Base-by-base conservation (phyloP, 441 rosid species). In the Erodium trifolium region DNA sequence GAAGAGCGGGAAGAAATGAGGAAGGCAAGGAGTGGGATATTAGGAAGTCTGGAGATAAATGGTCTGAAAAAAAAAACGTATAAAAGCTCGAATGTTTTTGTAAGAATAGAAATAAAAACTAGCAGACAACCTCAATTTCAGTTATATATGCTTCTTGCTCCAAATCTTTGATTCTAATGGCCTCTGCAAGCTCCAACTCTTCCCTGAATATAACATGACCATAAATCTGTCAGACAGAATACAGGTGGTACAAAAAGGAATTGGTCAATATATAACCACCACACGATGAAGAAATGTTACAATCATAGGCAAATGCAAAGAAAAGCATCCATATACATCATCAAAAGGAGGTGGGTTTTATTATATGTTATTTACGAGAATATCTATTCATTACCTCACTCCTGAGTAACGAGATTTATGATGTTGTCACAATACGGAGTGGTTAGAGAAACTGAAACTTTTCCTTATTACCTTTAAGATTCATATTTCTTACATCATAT, bases 71-170 rank as follows among this genome's bases (percentile, higher is more conserved):
- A 23, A 27, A 23, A 11, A 27, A 62, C 34, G 14, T 27, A 62
- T 62, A 19, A 59, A 62, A 23, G 34, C 65, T 27, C 12, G 2
- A 11, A 2, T 62, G 65, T 62, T 60, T 60, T 60, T 23, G 23
- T 60, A 4, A 19, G 29, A 59, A 59, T 7, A 59, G 11, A 18
- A 59, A 59, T 18, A 18, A 31, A 73, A 12, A 29, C 65, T 76
- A 13, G 43, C 71, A 67, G 70, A 76, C 57, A 86, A 23, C 98
- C 99, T 92, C 96, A 82, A 94, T 92, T 80, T 92, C 98, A 78
- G 92, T 82, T 77, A 94, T 94, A 78, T 85, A 90, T 35, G 93
- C 85, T 82, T 94, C 94, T 18, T 96, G 90, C 82, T 92, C 98
- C 68, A 71, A 78, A 70, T 90, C 93, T 84, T 90, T 92, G 75